A percentile compares a stretch with the other conserved stretches of the same genome.
Evolutionary conservation across 2,329 filamentous ascomycete genomes (phyloP).

Genomic region (Paradendryphiella salina): DNA sequence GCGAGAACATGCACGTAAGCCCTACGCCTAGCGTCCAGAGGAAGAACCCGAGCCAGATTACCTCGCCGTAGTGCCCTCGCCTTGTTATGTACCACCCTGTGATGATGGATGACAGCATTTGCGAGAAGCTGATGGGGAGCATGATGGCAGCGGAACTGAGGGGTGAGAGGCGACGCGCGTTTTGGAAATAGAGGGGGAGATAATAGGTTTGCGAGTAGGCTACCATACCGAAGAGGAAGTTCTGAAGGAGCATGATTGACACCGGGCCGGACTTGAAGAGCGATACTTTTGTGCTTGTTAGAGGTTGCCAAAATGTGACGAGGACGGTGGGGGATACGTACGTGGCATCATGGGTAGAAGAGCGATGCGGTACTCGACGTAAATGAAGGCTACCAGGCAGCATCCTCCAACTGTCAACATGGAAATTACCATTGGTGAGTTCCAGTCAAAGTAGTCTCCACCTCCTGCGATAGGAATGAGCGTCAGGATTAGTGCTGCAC

Average conservation of each 20-base stretch:
- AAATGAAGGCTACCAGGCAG: conserved; percentile 54
- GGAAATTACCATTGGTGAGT: conserved; percentile 61
- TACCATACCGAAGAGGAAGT: conserved; percentile 62
- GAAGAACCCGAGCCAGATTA: conserved; percentile 51
- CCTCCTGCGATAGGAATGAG: conserved; percentile 67
- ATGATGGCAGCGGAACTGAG: conserved; percentile 56
- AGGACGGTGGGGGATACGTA: conserved; percentile 25
- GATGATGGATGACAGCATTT: conserved; percentile 48
- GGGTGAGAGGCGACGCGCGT: conserved; percentile 53
- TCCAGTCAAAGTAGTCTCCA: conserved; percentile 61
- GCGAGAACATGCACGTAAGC: conserved; percentile 56
- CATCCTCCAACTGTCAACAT: conserved; percentile 59
- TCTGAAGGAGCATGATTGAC: conserved; percentile 60
- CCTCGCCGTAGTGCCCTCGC: conserved; percentile 56
- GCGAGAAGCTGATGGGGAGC: conserved; percentile 47
- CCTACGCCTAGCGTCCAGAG: conserved; percentile 59
- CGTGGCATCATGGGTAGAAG: conserved; percentile 61
- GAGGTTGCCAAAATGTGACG: not conserved
- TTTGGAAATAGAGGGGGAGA: conserved; percentile 65
- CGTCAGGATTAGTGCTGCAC: conserved; percentile 61
- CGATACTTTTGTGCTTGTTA: conserved; percentile 41
- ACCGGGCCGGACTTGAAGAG: conserved; percentile 61
- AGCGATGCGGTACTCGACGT: conserved; percentile 61
- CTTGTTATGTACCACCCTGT: conserved; percentile 63
- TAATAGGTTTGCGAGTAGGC: conserved; percentile 66